Evolutionary conservation across 2,329 filamentous ascomycete species (phyloP).

Genomic region (Calonectria crousiana): DNA sequence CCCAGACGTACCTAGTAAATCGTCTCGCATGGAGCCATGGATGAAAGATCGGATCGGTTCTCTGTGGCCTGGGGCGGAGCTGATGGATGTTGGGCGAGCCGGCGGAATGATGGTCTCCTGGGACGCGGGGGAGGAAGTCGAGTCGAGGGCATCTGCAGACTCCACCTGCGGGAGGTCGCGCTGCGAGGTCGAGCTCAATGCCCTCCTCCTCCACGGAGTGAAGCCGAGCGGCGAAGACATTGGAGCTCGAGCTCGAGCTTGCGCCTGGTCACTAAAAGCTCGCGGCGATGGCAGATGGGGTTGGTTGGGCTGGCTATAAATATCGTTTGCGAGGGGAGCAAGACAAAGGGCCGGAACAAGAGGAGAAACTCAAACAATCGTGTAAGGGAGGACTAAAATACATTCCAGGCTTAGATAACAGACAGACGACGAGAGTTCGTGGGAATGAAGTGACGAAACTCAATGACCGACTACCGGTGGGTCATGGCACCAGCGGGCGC

Average conservation of each 20-base stretch:
- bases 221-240: conserved; percentile 65
- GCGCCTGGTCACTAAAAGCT: conserved; percentile 29
- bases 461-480: conserved; percentile 39
- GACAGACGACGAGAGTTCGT: conserved; percentile 34
- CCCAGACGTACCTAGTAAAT: conserved; percentile 61
- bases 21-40: conserved; percentile 72
- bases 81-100: conserved; percentile 55
- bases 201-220: conserved; percentile 61
- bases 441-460: conserved; percentile 45
- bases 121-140: conserved; percentile 39
- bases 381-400: conserved; percentile 21
- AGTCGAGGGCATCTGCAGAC: conserved; percentile 44
- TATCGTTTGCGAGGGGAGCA: conserved; percentile 35
- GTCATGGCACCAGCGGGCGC: conserved; percentile 38
- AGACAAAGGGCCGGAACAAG: neutral
- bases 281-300: conserved; percentile 28
- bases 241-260: conserved; percentile 30
- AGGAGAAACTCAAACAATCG: conserved; percentile 13
- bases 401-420: conserved; percentile 38
- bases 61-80: conserved; percentile 58
- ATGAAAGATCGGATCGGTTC: conserved; percentile 81
- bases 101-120: conserved; percentile 35
- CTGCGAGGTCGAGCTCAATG: conserved; percentile 52
- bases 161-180: conserved; percentile 41
- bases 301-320: conserved; percentile 29